phyloP scores from a whole-genome alignment of 2,329 filamentous ascomycete species.

The Colletotrichum sp. region DNA sequence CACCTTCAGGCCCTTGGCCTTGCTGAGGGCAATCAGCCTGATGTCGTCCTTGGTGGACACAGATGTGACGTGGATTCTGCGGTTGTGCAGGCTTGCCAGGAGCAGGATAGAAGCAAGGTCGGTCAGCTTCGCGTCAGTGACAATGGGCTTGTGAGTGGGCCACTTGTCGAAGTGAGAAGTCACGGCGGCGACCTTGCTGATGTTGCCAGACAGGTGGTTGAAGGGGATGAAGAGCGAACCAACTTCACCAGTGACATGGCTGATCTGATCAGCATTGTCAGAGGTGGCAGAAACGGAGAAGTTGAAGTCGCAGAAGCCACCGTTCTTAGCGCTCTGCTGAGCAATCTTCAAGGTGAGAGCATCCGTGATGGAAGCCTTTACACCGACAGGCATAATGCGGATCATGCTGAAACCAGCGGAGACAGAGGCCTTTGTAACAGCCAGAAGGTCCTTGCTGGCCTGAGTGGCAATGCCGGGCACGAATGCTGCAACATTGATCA shows the following conservation, averaged over 20 bases:
- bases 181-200: conserved; percentile 82
- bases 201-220: conserved; percentile 81
- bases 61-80: conserved; percentile 80
- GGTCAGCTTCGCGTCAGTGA: conserved; percentile 81
- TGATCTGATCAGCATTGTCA: conserved; percentile 76
- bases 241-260: conserved; percentile 73
- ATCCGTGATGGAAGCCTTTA: conserved; percentile 76
- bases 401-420: conserved; percentile 82
- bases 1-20: conserved; percentile 81
- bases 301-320: conserved; percentile 79
- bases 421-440: conserved; percentile 75
- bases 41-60: conserved; percentile 85
- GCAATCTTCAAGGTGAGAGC: conserved; percentile 73
- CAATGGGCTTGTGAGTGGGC: conserved; percentile 79
- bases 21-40: conserved; percentile 76
- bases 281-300: conserved; percentile 78
- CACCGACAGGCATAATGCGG: conserved; percentile 76
- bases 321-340: conserved; percentile 71
- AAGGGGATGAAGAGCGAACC: conserved; percentile 85
- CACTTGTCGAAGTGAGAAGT: conserved; percentile 80
- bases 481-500: conserved; percentile 82
- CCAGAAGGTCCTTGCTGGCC: conserved; percentile 71
- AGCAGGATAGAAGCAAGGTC: conserved; percentile 82
- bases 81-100: conserved; percentile 77
- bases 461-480: conserved; percentile 73